Conservation (phyloP, 768 basidiomycete genomes). For the Coprinellus aureogranulatus region DNA sequence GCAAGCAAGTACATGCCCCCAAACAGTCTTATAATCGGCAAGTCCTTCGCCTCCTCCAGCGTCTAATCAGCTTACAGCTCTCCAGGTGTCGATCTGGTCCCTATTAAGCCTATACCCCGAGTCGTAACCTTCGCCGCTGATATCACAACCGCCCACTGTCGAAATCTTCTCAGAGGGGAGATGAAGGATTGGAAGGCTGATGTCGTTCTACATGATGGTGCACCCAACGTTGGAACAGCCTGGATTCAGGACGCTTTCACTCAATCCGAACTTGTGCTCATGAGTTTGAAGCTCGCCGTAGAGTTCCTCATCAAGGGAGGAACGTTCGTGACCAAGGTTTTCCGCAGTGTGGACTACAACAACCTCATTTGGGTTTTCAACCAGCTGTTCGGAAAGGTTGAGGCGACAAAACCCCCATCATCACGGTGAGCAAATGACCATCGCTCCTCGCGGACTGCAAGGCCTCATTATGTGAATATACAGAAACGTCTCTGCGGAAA, state of each 20-base stretch:
- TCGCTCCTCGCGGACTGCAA: not conserved
- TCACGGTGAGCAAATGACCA: slow-evolving; percentile 62
- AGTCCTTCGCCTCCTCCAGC: slow-evolving; percentile 21
- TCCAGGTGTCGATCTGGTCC: slow-evolving; percentile 88
- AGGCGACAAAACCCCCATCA: slow-evolving; percentile 97
- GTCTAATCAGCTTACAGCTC: slow-evolving; percentile 8
- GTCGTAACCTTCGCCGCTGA: slow-evolving; percentile 91
- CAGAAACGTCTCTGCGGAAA: slow-evolving; percentile 98
- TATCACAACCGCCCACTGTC: slow-evolving; percentile 90
- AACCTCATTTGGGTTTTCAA: slow-evolving; percentile 98
- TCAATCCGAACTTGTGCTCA: slow-evolving; percentile 94
- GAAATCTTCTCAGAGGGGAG: slow-evolving; percentile 79
- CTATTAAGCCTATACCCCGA: slow-evolving; percentile 93
- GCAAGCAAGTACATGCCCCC: slow-evolving; percentile 96
- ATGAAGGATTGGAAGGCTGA: slow-evolving; percentile 99
- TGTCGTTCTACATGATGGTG: slow-evolving; percentile 96
- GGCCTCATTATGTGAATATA: slow-evolving; percentile 6
- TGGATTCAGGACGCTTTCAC: slow-evolving; percentile 99
- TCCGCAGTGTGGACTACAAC: slow-evolving; percentile 97
- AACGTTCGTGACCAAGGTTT: slow-evolving; percentile 97
- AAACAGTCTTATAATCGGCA: slow-evolving; percentile 88
- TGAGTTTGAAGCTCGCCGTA: slow-evolving; percentile 91
- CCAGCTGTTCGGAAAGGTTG: slow-evolving; percentile 93
- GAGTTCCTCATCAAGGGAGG: slow-evolving; percentile 93
- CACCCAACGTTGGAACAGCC: slow-evolving; percentile 98